Base-by-base conservation (phyloP, 768 basidiomycete genomes). In the Tulasnella calospora region DNA sequence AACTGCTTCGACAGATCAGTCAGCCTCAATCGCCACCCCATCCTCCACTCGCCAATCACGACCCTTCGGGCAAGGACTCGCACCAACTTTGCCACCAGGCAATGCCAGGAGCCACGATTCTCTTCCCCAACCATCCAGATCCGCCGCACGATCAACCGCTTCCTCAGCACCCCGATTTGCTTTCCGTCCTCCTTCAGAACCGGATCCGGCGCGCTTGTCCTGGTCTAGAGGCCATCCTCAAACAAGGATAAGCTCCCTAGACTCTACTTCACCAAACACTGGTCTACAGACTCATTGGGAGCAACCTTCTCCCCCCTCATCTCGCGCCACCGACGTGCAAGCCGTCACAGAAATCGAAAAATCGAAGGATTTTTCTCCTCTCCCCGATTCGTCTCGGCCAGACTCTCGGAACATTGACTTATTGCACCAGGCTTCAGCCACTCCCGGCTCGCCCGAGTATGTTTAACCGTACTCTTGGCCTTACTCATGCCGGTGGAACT, bases 151-250 rank as follows among this genome's bases (percentile, higher is more conserved):
- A 17, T 67, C 61, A 30, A 67, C 61, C 1, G 61, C 61, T 67
- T 67, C 61, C 30, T 67, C 61, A 30, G 33, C 33, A 30, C 61
- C 61, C 61, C 6, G 8, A 3, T 67, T 67, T 33, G 61, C 61
- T 33, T 67, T 67, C 61, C 61, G 61, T 33, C 61, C 61, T 67
- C 61, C 61, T 30, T 67, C 61, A n/a, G 61, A 67, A 67, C 61
- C 61, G 8, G 33, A 67, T 33, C 33, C 61, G 17, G 61, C 61
- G 33, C 61, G 61, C n/a, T 30, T 67, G 27, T 67, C 61, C 61
- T 67, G 33, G n/a, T 67, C 61, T 17, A 33, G 61, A 33, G 61
- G 61, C 61, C 61, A 33, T 33, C 61, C 15, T 33, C 61, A 67
- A 67, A 33, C 61, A 3, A 67, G 61, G 61, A 67, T 67, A 21